Conservation (phyloP, 1,284 basidiomycete genomes). For the Irpex lacteus region DNA sequence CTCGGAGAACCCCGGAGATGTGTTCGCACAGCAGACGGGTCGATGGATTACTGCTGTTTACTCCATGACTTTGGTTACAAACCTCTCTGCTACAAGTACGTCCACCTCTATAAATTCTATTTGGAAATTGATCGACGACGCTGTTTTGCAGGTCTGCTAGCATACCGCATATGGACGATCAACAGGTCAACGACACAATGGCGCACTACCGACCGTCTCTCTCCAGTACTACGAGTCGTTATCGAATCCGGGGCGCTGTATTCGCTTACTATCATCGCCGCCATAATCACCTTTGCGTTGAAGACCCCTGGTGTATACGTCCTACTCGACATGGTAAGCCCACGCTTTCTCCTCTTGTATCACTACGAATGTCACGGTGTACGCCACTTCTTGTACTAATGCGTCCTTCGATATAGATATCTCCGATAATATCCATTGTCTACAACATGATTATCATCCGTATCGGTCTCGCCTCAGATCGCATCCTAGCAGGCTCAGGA, state of each 20-base stretch:
- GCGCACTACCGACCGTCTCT: constrained; percentile 18
- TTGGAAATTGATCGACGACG: not conserved
- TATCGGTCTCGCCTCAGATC: constrained; percentile 18
- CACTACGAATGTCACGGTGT: not conserved
- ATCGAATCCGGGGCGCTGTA: constrained; percentile 34
- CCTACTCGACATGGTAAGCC: constrained; percentile 31
- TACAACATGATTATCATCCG: constrained; percentile 31
- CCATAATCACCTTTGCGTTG: constrained; percentile 30
- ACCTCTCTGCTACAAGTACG: constrained; percentile 30
- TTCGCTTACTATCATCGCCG: constrained; percentile 30
- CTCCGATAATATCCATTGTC: constrained; percentile 31
- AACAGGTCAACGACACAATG: constrained; percentile 20
- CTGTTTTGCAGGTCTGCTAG: constrained; percentile 21
- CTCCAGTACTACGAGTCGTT: constrained; percentile 28
- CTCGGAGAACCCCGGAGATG: constrained; percentile 14
- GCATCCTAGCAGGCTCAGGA: constrained; percentile 7
- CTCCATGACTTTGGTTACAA: constrained; percentile 27
- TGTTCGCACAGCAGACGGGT: constrained; percentile 22
- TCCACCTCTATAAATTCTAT: not conserved
- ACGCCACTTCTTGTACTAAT: not conserved
- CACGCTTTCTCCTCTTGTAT: not conserved
- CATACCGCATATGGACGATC: constrained; percentile 26
- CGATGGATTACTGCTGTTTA: constrained; percentile 32
- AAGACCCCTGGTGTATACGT: constrained; percentile 32
- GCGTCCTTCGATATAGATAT: constrained; percentile 16